A percentile compares a stretch with the other conserved stretches of the same genome.
phyloP scores from a whole-genome alignment of 257 asterid species.

The Plantago elongata region DNA sequence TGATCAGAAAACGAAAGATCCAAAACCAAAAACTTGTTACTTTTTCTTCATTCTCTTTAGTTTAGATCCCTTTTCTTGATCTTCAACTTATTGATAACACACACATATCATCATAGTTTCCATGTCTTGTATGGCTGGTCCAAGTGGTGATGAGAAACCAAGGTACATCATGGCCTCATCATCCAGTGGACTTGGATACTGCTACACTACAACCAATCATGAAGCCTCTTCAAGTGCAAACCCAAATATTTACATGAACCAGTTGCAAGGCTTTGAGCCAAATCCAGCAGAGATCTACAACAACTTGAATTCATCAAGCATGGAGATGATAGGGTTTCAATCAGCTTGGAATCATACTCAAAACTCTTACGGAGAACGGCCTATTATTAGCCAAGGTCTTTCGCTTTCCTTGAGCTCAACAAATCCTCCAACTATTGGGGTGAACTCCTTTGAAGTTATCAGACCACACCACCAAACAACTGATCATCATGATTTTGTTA shows the following conservation, averaged over 20 bases:
- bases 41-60: constrained; percentile 1
- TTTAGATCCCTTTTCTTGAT: not conserved
- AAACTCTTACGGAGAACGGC: not conserved
- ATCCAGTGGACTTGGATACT: not conserved
- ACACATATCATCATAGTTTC: not conserved
- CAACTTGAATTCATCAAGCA: constrained; percentile 7
- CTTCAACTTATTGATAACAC: not conserved
- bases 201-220: constrained; percentile 3
- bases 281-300: constrained; percentile 5
- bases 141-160: constrained; percentile 24
- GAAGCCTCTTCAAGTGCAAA: constrained; percentile 4
- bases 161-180: constrained; percentile 11
- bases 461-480: not conserved
- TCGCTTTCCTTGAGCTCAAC: constrained; percentile 7
- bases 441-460: constrained; percentile 1
- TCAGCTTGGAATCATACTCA: not conserved
- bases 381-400: not conserved
- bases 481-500: not conserved
- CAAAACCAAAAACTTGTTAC: not conserved
- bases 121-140: constrained; percentile 34
- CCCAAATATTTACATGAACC: constrained; percentile 2
- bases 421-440: constrained; percentile 7
- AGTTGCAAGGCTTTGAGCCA: constrained; percentile 1
- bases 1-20: too few relatives aligned
- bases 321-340: constrained; percentile 12